Conservation (phyloP, 371 early-diverging fungal species). For the Syncephalastrum sp. region DNA sequence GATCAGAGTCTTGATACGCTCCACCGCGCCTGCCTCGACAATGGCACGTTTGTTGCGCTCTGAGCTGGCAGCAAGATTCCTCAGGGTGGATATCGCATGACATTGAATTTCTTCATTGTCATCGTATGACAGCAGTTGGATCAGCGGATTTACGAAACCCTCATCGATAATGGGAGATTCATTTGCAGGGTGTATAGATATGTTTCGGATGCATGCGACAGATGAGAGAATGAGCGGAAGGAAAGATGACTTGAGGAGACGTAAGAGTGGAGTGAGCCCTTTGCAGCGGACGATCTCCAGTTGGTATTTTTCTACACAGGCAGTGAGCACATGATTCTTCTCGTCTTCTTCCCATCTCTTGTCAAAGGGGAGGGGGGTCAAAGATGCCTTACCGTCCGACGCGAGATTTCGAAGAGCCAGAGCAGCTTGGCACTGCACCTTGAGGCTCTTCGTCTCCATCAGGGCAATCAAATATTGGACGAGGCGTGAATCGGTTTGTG, state of each 20-base stretch:
- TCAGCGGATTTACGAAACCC: slow-evolving; percentile 76
- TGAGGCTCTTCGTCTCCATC: slow-evolving; percentile 76
- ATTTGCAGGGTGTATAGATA: slow-evolving; percentile 88
- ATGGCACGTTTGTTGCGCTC: slow-evolving; percentile 79
- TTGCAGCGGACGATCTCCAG: slow-evolving; percentile 78
- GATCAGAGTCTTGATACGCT: slow-evolving; percentile 68
- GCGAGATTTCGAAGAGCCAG: slow-evolving; percentile 90
- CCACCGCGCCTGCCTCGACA: slow-evolving; percentile 79
- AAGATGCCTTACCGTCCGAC: slow-evolving; percentile 59
- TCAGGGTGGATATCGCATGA: slow-evolving; percentile 83
- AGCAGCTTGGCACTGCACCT: slow-evolving; percentile 90
- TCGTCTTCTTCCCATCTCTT: background rate
- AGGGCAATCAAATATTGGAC: slow-evolving; percentile 78
- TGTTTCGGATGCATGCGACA: slow-evolving; percentile 92
- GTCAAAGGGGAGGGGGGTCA: background rate
- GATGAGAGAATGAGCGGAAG: slow-evolving; percentile 82
- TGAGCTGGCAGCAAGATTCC: slow-evolving; percentile 85
- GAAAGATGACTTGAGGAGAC: slow-evolving; percentile 76
- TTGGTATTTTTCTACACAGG: slow-evolving; percentile 73
- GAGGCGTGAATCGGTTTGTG: slow-evolving; percentile 74
- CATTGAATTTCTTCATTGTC: slow-evolving; percentile 85
- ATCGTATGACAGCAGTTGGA: slow-evolving; percentile 68
- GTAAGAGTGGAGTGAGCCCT: slow-evolving; percentile 74
- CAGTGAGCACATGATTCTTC: slow-evolving; percentile 6
- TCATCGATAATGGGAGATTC: slow-evolving; percentile 84